Evolutionary conservation across 495 filamentous ascomycete genomes (phyloP), one percentile per base, ranked within the genome.

Genomic region (Penicillium arizonense): DNA sequence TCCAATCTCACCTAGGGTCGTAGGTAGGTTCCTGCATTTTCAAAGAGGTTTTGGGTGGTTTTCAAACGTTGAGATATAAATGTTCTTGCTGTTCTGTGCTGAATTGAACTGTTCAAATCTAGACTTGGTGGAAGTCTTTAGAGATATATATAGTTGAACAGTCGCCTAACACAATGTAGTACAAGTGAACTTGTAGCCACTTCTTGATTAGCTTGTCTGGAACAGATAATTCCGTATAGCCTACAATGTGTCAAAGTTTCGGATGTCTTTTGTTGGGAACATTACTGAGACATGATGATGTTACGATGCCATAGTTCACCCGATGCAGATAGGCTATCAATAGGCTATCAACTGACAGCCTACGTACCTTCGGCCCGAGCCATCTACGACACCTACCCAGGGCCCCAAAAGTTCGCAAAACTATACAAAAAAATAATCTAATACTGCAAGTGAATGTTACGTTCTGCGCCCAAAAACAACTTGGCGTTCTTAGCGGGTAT

Each of bases 1-100:
- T 30, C 6, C 2, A 30, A 30, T 30, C 28, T 41, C 43, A 64
- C 62, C 44, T 52, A 3, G 52, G 16, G 38, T 64, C 50, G 20
- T 62, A 64, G 28, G 37, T 47, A 44, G 62, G 57, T 50, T 64
- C 61, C 39, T 60, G 32, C 57, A 61, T 56, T 32, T 44, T 54
- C 21, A 20, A 36, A 43, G 36, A 2, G 8, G 13, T 10, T 18
- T 2, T n/a, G 7, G 26, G 18, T 21, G 12, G 5, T 42, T 30
- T 9, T 12, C 30, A 28, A 21, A 30, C 32, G 38, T 37, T 32
- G 4, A 14, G 23, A 9, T 14, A 10, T 13, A 4, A 16, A 20
- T 34, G 11, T 11, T 32, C 10, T 24, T 14, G 3, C 5, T 50
- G 43, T n/a, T 47, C 23, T 33, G 32, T n/a, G 9, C 6, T 26